Conservation (phyloP, 768 basidiomycete species). For the Lactarius hatsudake region DNA sequence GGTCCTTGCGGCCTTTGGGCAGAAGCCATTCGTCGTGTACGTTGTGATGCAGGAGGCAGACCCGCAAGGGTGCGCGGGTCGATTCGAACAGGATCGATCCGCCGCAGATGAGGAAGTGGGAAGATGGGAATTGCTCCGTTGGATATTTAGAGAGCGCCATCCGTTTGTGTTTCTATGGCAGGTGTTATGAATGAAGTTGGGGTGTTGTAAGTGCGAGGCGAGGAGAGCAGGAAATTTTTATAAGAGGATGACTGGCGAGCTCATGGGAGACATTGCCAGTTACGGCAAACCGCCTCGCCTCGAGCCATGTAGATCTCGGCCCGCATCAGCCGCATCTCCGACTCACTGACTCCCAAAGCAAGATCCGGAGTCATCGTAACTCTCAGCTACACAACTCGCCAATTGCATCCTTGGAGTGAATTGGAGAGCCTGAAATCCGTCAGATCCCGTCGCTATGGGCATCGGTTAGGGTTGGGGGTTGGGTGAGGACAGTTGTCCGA, state of each 20-base stretch:
- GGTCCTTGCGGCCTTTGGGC: constrained; percentile 63
- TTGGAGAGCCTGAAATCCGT: no score
- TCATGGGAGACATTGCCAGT: background rate
- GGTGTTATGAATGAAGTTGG: background rate
- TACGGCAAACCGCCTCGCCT: background rate
- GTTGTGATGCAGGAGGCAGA: constrained; percentile 35
- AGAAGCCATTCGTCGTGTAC: constrained; percentile 40
- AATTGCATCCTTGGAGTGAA: no score
- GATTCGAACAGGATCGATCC: constrained; percentile 33
- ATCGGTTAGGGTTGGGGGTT: no score
- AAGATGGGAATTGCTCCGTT: constrained; percentile 16
- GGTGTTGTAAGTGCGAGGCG: background rate
- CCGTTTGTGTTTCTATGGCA: no score
- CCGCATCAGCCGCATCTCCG: background rate
- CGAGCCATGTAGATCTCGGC: background rate
- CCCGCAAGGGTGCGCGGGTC: constrained; percentile 26
- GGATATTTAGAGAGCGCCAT: constrained; percentile 14
- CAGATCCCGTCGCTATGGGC: no score
- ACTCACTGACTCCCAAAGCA: no score
- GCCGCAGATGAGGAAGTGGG: constrained; percentile 33
- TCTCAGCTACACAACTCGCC: no score
- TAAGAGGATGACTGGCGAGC: background rate
- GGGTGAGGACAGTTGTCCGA: no score
- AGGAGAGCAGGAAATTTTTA: background rate
- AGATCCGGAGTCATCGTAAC: no score